Evolutionary conservation across 148 eudicot genomes (phyloP).

Genomic region (Rhododendron henanense): DNA sequence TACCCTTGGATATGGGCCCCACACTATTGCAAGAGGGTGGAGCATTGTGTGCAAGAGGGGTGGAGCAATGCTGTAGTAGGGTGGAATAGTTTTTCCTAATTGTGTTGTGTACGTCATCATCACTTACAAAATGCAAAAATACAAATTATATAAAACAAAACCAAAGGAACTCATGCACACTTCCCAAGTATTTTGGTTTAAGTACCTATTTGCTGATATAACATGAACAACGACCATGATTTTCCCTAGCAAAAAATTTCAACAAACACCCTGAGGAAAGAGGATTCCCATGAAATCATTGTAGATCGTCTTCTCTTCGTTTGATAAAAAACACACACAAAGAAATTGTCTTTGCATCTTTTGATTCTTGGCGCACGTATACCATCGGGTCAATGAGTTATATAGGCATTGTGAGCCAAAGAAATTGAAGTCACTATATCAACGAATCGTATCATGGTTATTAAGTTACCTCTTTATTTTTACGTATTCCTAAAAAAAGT

Average conservation of each 20-base stretch:
- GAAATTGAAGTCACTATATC: not conserved
- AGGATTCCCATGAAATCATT: not conserved
- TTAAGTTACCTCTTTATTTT: not conserved
- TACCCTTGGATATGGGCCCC: too few species aligned
- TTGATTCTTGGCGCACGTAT: not conserved
- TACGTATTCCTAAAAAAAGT: too few species aligned
- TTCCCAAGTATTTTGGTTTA: too few species aligned
- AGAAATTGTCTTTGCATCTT: not conserved
- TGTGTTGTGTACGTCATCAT: too few species aligned
- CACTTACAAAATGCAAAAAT: too few species aligned
- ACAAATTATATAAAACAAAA: not conserved
- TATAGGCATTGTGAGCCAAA: not conserved
- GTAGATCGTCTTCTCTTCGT: not conserved
- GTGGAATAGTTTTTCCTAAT: too few species aligned
- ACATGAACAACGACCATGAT: not conserved
- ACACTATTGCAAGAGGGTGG: too few species aligned
- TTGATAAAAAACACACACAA: not conserved
- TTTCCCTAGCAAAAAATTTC: not conserved
- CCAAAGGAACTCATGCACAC: not conserved
- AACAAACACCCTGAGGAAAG: not conserved
- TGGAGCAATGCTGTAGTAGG: too few species aligned
- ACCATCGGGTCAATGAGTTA: not conserved
- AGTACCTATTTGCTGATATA: not conserved
- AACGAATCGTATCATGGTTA: not conserved
- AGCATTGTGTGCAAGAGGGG: too few species aligned